phyloP scores from a whole-genome alignment of 805 yeast genomes.

The Saturnispora zaruensis region DNA sequence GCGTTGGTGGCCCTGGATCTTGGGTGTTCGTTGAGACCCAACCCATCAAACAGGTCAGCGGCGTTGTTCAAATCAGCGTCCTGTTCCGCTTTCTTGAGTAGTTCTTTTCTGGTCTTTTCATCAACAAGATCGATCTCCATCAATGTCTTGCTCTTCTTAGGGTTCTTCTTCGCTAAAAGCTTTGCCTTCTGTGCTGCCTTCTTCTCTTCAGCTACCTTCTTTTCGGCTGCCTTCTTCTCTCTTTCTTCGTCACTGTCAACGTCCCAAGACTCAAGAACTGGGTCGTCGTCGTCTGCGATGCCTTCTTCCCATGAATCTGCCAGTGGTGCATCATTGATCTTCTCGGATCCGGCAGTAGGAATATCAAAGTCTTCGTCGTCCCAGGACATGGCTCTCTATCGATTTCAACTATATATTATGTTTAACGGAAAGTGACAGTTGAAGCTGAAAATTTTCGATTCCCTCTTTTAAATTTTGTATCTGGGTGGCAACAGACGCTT shows the following conservation, averaged over 20 bases:
- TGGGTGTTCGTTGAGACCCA: constrained; percentile 50
- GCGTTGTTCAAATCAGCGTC: constrained; percentile 88
- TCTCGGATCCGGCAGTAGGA: constrained; percentile 30
- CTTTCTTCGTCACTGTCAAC: constrained; percentile 58
- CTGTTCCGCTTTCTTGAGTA: constrained; percentile 72
- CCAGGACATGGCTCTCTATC: constrained; percentile 9
- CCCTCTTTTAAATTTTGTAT: background rate
- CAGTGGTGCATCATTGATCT: constrained; percentile 22
- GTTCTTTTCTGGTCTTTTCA: constrained; percentile 61
- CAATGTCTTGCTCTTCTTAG: constrained; percentile 31
- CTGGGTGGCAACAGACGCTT: background rate
- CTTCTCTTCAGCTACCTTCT: constrained; percentile 17
- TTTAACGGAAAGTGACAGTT: background rate
- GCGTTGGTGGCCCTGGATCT: constrained; percentile 31
- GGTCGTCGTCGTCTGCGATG: constrained; percentile 53
- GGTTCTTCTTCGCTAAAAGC: constrained; percentile 39
- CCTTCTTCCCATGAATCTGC: constrained; percentile 79
- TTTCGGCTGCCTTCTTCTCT: constrained; percentile 18
- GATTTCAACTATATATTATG: background rate
- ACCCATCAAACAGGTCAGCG: constrained; percentile 80
- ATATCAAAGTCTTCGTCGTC: constrained; percentile 91
- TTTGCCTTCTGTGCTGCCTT: constrained; percentile 32
- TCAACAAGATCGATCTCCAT: constrained; percentile 63
- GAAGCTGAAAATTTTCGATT: constrained; percentile 1
- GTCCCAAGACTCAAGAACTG: constrained; percentile 87